These are phyloP conservation scores for Mycena capillaripes DNA, from an alignment of 768 basidiomycete genomes.

Conservation along the genomic window DNA sequence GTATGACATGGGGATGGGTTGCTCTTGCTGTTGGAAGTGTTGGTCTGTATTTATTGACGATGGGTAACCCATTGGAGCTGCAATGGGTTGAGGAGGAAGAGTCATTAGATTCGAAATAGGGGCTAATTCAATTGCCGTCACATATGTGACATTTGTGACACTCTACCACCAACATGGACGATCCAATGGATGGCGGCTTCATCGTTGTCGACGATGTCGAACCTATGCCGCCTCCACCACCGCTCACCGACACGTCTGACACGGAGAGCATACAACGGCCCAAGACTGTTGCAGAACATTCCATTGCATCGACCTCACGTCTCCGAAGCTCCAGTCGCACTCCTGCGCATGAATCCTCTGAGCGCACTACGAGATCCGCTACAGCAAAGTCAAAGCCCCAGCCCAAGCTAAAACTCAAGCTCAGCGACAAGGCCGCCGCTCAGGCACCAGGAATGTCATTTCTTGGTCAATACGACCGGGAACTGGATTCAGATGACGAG, in stretches of 20 bases:
- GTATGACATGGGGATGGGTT: conserved; percentile 69
- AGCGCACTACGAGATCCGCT: conserved; percentile 73
- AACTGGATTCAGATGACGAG: conserved; percentile 95
- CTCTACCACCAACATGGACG: conserved; percentile 22
- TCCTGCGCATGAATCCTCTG: conserved; percentile 50
- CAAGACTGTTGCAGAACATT: conserved; percentile 23
- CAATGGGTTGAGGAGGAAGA: not conserved
- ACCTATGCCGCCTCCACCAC: conserved; percentile 7
- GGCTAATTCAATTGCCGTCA: not conserved
- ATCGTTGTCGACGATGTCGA: conserved; percentile 42
- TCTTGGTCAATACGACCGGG: conserved; percentile 92
- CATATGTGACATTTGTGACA: conserved; percentile 20
- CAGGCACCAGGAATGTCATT: conserved; percentile 91
- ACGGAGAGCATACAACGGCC: conserved; percentile 13
- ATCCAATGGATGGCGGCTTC: conserved; percentile 34
- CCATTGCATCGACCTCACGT: conserved; percentile 32
- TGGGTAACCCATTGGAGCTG: conserved; percentile 1
- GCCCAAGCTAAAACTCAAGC: conserved; percentile 90
- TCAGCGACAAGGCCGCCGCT: conserved; percentile 86
- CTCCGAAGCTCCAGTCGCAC: conserved; percentile 33
- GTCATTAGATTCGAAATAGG: not conserved
- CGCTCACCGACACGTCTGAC: conserved; percentile 14
- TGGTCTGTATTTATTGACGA: conserved; percentile 44
- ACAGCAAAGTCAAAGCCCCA: conserved; percentile 62
- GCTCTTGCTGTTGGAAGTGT: conserved; percentile 60